phyloP scores from a whole-genome alignment of 2,329 filamentous ascomycete species.

The Claviceps monticola region DNA sequence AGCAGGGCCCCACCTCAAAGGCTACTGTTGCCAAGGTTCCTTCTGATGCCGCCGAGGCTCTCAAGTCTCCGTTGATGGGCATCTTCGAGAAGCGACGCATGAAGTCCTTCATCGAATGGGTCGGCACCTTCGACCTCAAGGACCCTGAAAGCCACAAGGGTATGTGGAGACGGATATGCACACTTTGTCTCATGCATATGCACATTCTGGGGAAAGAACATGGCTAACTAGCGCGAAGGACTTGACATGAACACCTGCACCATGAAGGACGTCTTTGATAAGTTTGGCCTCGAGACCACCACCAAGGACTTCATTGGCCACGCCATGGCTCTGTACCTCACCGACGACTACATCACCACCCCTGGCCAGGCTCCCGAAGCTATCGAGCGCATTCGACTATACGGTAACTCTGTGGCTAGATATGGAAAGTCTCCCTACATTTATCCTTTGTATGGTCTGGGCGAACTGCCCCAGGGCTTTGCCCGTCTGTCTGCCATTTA shows the following conservation, averaged over 20 bases:
- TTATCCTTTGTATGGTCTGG: conserved; percentile 94
- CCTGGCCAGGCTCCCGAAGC: conserved; percentile 66
- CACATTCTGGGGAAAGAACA: not conserved
- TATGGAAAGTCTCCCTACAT: conserved; percentile 99
- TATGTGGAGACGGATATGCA: conserved; percentile 20
- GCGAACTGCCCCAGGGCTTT: conserved; percentile 94
- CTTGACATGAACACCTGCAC: conserved; percentile 66
- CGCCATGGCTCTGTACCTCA: conserved; percentile 91
- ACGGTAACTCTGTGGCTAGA: conserved; percentile 92
- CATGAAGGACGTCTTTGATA: conserved; percentile 99
- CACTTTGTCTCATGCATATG: not conserved
- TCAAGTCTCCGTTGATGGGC: conserved; percentile 89
- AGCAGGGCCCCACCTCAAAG: conserved; percentile 70
- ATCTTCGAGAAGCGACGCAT: conserved; percentile 95
- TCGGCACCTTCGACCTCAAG: conserved; percentile 70
- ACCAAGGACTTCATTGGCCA: conserved; percentile 96
- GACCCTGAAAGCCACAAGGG: conserved; percentile 84
- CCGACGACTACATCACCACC: conserved; percentile 71
- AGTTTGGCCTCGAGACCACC: conserved; percentile 78
- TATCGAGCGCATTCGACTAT: conserved; percentile 84
- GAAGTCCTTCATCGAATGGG: conserved; percentile 93
- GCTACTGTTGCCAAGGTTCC: conserved; percentile 95
- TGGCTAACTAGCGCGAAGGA: conserved; percentile 34
- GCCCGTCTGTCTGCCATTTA: conserved; percentile 96
- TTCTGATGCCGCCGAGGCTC: conserved; percentile 78